Evolutionary conservation across 23 red algal species (phyloP), one percentile per base, ranked within the genome.

Genomic region (Gracilariopsis chorda): DNA sequence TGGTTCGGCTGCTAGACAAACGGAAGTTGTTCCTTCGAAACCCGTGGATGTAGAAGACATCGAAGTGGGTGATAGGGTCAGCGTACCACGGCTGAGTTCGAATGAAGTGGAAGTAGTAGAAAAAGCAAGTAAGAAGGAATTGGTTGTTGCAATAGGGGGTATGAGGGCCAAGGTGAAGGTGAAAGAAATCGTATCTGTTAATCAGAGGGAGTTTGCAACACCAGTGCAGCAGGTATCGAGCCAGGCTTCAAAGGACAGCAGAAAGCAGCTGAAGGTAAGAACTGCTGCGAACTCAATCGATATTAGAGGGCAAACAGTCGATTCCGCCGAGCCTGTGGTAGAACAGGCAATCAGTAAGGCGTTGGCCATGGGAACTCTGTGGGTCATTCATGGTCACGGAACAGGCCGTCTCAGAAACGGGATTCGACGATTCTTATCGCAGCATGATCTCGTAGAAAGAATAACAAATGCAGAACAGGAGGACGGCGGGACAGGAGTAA

Each of bases 331-430:
- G 44, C 45, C 68, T 48, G 33, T 36, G 14, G 61, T 99, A 11
- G 93, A 96, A 10, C 29, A 29, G 44, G 88, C 77, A 40, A 86
- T 99, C 44, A 80, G 75, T 64, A 86, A 92, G 39, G 80, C 80
- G 53, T 25, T 95, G 14, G 76, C 77, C 42, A 70, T 92, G 79
- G 92, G 94, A 32, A 55, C 80, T 20, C 36, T 96, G 16, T 99
- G 91, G 87, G 83, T 99, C 19, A 94, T 99, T 39, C 93, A 96
- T 74, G 97, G 97, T 21, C 87, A 90, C 67, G 97, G 97, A 41
- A 94, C 97, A 24, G 95, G 95, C 21, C 44, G 57, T n/a, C 48
- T 98, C n/a, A 72, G 80, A 44, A 51, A 51, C 45, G 88, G 78
- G 8, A 65, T 98, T 20, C 48, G 43, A 36, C 63, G 90, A 42